Base-by-base conservation (phyloP, 352 stramenopile genomes). In the Phytophthora sojae region DNA sequence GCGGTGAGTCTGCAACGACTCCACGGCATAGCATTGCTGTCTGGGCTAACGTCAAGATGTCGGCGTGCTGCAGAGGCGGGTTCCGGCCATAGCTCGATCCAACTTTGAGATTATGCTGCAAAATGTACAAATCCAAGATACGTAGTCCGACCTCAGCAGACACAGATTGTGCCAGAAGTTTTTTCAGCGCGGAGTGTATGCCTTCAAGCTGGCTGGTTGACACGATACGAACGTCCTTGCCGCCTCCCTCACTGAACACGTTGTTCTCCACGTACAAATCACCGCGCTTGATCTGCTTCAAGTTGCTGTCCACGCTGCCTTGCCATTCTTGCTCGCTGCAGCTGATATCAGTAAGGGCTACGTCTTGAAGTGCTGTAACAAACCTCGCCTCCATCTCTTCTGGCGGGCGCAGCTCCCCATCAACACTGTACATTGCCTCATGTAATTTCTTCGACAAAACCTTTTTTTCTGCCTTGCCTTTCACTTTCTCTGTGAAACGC, bases 61-160 rank as follows among this genome's bases (percentile, higher is more conserved):
- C 57, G 9, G 26, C 25, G 19, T 63, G 23, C 12, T 54, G 39
- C 39, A 63, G 17, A 2, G 39, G 23, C n/a, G 57, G 25, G 17
- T 63, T 63, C 7, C 57, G 12, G 12, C 25, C 57, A 14, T 47
- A 63, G 2, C 19, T 54, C 4, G 57, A 23, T 19, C 57, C 57
- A n/a, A 63, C 15, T 9, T 45, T 47, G 1, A 55, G 42, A 15
- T 63, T 63, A 15, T 63, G 57, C 26, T 44, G 39, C 39, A 63
- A 9, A 45, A 63, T 63, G 17, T 55, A 63, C 2, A 54, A 21
- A 42, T 63, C 57, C 3, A 55, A 26, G 14, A 57, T 57, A 7
- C 51, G 51, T 12, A 57, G 26, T 3, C 51, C 51, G 11, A 57
- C 26, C 15, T 57, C 51, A 25, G 26, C 26, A 21, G 51, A 57